These are phyloP conservation scores for Talaromyces sp. DNA, from an alignment of 2,329 filamentous ascomycete species.

Conservation along the genomic window DNA sequence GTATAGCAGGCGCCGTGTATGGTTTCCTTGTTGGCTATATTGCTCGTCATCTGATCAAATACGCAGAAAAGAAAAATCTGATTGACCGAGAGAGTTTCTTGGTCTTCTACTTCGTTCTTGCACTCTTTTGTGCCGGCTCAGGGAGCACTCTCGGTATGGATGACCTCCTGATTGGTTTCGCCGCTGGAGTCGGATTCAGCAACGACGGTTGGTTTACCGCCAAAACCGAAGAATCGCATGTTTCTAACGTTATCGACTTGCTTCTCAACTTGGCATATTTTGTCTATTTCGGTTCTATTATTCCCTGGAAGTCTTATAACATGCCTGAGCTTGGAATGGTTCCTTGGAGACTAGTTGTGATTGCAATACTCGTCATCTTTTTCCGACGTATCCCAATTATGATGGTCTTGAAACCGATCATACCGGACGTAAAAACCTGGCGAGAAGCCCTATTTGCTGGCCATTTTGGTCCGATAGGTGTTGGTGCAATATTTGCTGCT, in stretches of 20 bases:
- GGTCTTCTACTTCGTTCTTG: slow-evolving; percentile 97
- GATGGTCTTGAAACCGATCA: slow-evolving; percentile 83
- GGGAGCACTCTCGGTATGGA: slow-evolving; percentile 89
- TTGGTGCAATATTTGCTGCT: slow-evolving; percentile 92
- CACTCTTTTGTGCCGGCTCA: slow-evolving; percentile 91
- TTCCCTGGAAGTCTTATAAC: slow-evolving; percentile 93
- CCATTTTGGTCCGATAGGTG: slow-evolving; percentile 95
- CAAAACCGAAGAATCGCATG: slow-evolving; percentile 96
- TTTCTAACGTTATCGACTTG: slow-evolving; percentile 98
- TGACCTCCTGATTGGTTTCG: slow-evolving; percentile 90
- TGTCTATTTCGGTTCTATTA: slow-evolving; percentile 94
- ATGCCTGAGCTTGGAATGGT: slow-evolving; percentile 66
- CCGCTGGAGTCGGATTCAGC: slow-evolving; percentile 95
- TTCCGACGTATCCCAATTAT: slow-evolving; percentile 96
- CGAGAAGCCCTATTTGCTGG: slow-evolving; percentile 94
- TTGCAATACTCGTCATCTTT: slow-evolving; percentile 88
- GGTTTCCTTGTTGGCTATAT: slow-evolving; percentile 86
- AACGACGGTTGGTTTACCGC: slow-evolving; percentile 99
- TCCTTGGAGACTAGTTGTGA: slow-evolving; percentile 88
- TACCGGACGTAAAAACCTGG: slow-evolving; percentile 98
- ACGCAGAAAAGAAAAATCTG: slow-evolving; percentile 75
- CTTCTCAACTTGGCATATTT: slow-evolving; percentile 97
- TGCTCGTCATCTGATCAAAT: slow-evolving; percentile 85
- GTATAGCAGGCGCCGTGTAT: slow-evolving; percentile 84
- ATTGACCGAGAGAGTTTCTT: slow-evolving; percentile 97